These are phyloP conservation scores for Verticillium tricorpus DNA, from an alignment of 2,329 filamentous ascomycete genomes.

Conservation along the genomic window DNA sequence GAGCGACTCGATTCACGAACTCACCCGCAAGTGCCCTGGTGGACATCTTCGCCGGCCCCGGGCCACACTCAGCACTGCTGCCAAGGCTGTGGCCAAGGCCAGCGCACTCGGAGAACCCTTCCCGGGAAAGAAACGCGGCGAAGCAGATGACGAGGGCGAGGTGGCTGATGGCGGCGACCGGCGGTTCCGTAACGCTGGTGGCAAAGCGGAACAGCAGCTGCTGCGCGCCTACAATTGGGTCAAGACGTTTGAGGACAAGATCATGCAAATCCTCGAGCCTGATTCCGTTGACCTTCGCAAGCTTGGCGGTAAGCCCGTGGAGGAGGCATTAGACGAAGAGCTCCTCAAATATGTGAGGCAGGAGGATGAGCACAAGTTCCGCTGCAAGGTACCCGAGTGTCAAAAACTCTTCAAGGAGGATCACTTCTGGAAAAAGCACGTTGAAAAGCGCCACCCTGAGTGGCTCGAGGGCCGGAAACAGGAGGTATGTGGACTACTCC, in stretches of 20 bases:
- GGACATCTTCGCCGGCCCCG: conserved; percentile 93
- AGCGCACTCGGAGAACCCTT: conserved; percentile 80
- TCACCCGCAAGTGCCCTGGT: conserved; percentile 92
- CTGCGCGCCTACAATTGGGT: conserved; percentile 98
- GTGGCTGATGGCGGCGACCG: conserved; percentile 62
- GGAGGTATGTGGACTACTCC: conserved; percentile 59
- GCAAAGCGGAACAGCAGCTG: conserved; percentile 85
- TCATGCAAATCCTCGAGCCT: conserved; percentile 87
- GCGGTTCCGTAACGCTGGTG: conserved; percentile 64
- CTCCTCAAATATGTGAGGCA: conserved; percentile 86
- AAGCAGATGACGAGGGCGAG: conserved; percentile 59
- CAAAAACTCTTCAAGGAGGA: conserved; percentile 96
- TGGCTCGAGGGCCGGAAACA: conserved; percentile 77
- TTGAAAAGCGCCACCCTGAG: conserved; percentile 90
- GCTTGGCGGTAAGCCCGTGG: conserved; percentile 79
- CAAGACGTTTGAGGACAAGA: conserved; percentile 95
- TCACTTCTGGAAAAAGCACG: conserved; percentile 95
- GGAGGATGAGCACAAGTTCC: conserved; percentile 94
- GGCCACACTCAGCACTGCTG: conserved; percentile 75
- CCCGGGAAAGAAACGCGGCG: conserved; percentile 72
- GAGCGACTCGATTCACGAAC: conserved; percentile 92
- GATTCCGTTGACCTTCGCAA: conserved; percentile 84
- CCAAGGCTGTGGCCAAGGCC: conserved; percentile 79
- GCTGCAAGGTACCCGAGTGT: conserved; percentile 94
- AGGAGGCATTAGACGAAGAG: conserved; percentile 85